A percentile compares a stretch with the other conserved stretches of the same genome.
Evolutionary conservation across 2,329 filamentous ascomycete genomes (phyloP).

Genomic region (Boeremia exigua): DNA sequence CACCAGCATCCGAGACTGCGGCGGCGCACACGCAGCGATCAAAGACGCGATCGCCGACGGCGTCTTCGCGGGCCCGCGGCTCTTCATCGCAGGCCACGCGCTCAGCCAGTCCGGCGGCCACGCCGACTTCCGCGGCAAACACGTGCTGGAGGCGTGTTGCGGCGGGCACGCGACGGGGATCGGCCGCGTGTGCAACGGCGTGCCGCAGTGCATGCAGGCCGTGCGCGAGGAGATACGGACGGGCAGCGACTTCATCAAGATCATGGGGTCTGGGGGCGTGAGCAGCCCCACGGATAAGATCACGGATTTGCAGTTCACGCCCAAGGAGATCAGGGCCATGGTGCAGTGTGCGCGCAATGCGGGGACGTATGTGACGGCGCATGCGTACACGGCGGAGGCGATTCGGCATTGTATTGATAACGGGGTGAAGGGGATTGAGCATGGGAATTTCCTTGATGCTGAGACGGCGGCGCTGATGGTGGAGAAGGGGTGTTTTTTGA

Average conservation of each 20-base stretch:
- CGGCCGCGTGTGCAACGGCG: conserved; percentile 6
- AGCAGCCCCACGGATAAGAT: conserved; percentile 62
- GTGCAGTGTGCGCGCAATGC: conserved; percentile 56
- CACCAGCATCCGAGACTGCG: conserved; percentile 65
- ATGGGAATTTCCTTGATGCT: conserved; percentile 68
- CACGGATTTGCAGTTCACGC: conserved; percentile 62
- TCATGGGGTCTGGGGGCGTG: conserved; percentile 66
- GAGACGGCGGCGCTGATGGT: conserved; percentile 59
- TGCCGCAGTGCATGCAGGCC: conserved; percentile 7
- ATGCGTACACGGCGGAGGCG: conserved; percentile 52
- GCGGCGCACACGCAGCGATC: conserved; percentile 61
- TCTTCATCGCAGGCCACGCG: conserved; percentile 9
- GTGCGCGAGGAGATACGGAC: conserved; percentile 60
- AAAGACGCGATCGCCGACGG: conserved; percentile 64
- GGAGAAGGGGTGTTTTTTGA: conserved; percentile 35
- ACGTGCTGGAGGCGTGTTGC: conserved; percentile 3
- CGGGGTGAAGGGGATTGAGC: conserved; percentile 63
- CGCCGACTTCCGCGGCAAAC: conserved; percentile 54
- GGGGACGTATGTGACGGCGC: conserved; percentile 58
- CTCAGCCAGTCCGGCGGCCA: conserved; percentile 63
- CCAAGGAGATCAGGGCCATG: conserved; percentile 63
- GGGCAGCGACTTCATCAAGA: conserved; percentile 68
- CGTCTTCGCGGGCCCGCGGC: conserved; percentile 56
- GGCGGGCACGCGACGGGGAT: conserved; percentile 3
- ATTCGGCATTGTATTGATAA: conserved; percentile 63